phyloP scores from a whole-genome alignment of 2,329 filamentous ascomycete genomes.

The Sclerotinia subarctica region DNA sequence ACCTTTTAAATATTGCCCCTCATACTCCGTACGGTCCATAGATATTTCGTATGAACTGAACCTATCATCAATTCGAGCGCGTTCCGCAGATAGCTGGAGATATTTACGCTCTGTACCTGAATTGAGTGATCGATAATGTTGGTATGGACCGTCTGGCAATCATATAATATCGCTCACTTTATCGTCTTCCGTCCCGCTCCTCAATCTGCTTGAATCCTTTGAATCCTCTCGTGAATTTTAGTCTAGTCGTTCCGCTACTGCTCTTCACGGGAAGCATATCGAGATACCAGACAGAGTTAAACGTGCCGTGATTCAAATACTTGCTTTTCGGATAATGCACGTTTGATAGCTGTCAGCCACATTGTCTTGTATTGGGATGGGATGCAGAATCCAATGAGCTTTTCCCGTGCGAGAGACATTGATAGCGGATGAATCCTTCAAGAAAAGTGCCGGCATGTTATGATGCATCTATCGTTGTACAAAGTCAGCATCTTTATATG shows the following conservation, averaged over 20 bases:
- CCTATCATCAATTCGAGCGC: slow-evolving; percentile 1
- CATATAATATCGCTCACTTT: too few relatives aligned
- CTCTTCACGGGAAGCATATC: not conserved
- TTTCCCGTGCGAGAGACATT: not conserved
- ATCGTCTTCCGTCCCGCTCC: too few relatives aligned
- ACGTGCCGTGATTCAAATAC: not conserved
- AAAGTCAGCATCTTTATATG: not conserved
- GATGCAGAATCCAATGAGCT: not conserved
- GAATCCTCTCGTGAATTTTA: too few relatives aligned
- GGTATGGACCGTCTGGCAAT: too few relatives aligned
- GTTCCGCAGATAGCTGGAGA: not conserved
- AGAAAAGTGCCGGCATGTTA: not conserved
- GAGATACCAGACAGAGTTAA: not conserved
- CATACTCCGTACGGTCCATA: not conserved
- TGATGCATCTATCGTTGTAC: not conserved
- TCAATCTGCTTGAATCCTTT: too few relatives aligned
- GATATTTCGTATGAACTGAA: not conserved
- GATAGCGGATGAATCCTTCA: not conserved
- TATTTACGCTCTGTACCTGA: too few relatives aligned
- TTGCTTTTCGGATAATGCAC: not conserved
- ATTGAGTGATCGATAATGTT: too few relatives aligned
- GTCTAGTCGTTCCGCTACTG: too few relatives aligned
- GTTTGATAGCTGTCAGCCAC: slow-evolving; percentile 1
- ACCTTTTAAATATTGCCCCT: slow-evolving; percentile 5
- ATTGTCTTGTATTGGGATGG: not conserved